phyloP scores from a whole-genome alignment of 1,139 yeast species.

The Nakaseomyces delphensis region DNA sequence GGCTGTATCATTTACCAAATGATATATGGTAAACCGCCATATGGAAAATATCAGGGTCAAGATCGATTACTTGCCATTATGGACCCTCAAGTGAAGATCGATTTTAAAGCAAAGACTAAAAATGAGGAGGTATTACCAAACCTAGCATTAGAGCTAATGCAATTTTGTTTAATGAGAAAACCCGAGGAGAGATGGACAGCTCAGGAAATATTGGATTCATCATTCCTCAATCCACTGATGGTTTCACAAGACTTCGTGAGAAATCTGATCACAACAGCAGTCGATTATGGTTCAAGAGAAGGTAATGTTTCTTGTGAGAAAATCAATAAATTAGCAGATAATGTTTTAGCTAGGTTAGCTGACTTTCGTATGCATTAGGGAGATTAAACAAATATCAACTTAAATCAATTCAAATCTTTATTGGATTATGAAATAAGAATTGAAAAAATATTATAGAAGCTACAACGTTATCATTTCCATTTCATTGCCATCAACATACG shows the following conservation, averaged over 20 bases:
- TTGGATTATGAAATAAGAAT: too few species aligned
- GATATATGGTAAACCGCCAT: slow-evolving; percentile 91
- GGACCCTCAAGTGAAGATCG: slow-evolving; percentile 75
- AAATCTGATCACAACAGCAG: slow-evolving; percentile 69
- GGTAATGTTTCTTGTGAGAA: slow-evolving; percentile 36
- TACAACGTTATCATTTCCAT: background rate
- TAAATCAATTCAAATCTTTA: background rate
- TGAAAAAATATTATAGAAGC: background rate
- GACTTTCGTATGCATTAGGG: slow-evolving; percentile 4
- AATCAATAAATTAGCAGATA: slow-evolving; percentile 41
- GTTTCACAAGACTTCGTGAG: slow-evolving; percentile 60
- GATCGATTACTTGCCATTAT: slow-evolving; percentile 78
- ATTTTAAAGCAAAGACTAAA: slow-evolving; percentile 53
- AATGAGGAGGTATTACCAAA: slow-evolving; percentile 60
- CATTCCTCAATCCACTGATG: slow-evolving; percentile 65
- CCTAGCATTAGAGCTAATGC: slow-evolving; percentile 63
- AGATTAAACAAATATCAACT: background rate
- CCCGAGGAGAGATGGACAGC: slow-evolving; percentile 64
- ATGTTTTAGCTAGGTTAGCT: slow-evolving; percentile 40
- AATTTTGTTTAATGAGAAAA: slow-evolving; percentile 62
- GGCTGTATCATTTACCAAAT: slow-evolving; percentile 94
- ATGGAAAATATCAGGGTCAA: slow-evolving; percentile 70
- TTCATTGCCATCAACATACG: background rate
- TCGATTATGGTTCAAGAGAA: slow-evolving; percentile 50
- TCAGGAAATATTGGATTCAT: slow-evolving; percentile 47